Conservation (phyloP, 2,329 filamentous ascomycete species). For the Colletotrichum lupini region DNA sequence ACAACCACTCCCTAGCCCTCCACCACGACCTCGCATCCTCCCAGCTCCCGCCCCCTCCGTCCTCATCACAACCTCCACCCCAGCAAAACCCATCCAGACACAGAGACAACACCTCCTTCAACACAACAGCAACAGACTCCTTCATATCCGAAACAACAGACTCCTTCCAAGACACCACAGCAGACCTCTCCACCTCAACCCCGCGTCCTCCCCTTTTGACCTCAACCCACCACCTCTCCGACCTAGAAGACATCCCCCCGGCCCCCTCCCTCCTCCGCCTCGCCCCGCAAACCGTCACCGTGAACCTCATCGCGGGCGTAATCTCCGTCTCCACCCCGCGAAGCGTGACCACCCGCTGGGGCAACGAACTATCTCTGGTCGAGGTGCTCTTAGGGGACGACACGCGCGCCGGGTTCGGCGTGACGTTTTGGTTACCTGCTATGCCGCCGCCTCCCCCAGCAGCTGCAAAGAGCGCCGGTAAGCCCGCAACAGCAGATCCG, state of each 20-base stretch:
- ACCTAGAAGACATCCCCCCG: conserved; percentile 77
- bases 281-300: conserved; percentile 82
- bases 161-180: conserved; percentile 42
- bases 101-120: conserved; percentile 18
- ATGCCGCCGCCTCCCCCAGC: conserved; percentile 31
- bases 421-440: conserved; percentile 83
- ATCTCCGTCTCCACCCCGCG: conserved; percentile 77
- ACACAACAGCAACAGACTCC: conserved; percentile 41
- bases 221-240: conserved; percentile 60
- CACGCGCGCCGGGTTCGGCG: conserved; percentile 80
- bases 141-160: conserved; percentile 50
- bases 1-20: conserved; percentile 80
- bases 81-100: conserved; percentile 32
- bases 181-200: conserved; percentile 18
- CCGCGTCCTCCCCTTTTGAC: conserved; percentile 38
- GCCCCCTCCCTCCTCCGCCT: conserved; percentile 74
- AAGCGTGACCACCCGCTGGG: conserved; percentile 74
- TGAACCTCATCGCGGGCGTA: conserved; percentile 84
- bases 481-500: not conserved
- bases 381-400: conserved; percentile 89
- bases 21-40: conserved; percentile 75
- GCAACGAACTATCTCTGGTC: conserved; percentile 71
- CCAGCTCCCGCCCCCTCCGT: conserved; percentile 52
- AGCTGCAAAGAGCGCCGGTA: conserved; percentile 26
- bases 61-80: not conserved